Evolutionary conservation across 805 yeast genomes (phyloP).

Genomic region (Candida succiphila): DNA sequence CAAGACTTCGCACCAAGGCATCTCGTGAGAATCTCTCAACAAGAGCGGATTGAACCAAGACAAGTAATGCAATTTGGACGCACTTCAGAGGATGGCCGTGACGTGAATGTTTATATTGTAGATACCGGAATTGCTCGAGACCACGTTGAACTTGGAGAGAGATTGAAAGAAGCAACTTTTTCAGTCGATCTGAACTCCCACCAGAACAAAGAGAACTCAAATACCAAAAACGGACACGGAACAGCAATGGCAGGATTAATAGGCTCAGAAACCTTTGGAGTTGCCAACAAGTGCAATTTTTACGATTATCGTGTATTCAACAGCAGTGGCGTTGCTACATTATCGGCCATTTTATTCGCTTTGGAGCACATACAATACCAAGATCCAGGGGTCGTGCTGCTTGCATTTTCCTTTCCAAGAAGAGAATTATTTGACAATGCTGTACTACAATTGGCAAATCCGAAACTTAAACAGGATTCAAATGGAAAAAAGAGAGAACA

Average conservation of each 20-base stretch:
- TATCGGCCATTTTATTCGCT: background rate
- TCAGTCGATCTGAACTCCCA: conserved; percentile 29
- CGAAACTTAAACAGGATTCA: background rate
- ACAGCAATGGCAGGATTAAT: conserved; percentile 89
- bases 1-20: conserved; percentile 38
- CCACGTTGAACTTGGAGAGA: conserved; percentile 55
- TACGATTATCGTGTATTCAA: conserved; percentile 71
- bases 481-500: no score
- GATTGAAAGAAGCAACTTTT: conserved; percentile 46
- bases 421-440: background rate
- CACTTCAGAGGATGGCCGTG: conserved; percentile 33
- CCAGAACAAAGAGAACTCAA: no score
- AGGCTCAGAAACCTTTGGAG: conserved; percentile 75
- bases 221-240: conserved; percentile 63
- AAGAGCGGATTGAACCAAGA: conserved; percentile 13
- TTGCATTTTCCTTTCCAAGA: background rate
- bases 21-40: conserved; percentile 52
- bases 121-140: conserved; percentile 69
- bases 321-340: conserved; percentile 55
- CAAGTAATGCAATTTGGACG: conserved; percentile 8
- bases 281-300: conserved; percentile 58
- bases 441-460: background rate
- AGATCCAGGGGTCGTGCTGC: background rate
- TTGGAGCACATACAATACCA: background rate
- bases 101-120: conserved; percentile 64